Evolutionary conservation across 1,284 basidiomycete species (phyloP), one percentile per base, ranked within the genome.

Genomic region (Lentinula novae-zelandiae): DNA sequence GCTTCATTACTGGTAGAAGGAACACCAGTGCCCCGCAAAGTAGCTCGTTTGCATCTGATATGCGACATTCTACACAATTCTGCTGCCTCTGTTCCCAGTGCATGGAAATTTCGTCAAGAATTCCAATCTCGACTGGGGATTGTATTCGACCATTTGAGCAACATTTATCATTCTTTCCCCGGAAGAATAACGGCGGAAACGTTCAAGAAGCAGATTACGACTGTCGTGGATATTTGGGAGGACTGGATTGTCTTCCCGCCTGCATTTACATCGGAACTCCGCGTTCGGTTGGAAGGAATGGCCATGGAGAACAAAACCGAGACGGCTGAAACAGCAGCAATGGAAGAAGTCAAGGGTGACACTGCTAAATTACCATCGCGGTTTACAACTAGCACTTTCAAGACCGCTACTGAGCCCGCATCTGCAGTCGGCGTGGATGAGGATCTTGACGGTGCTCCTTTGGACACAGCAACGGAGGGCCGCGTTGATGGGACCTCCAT

Each of bases 21-120:
- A 15, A 99, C 97, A 0, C 90, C 97, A 0, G 90, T 99, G 10
- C 96, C 97, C 40, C 87, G 96, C 65, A 99, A 99, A 73, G 85
- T 99, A 53, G 94, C 97, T 5, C 87, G 97, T 7, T 84, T 99
- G 31, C 90, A 98, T 75, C 84, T 98, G 52, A 92, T 99, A 58
- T 98, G 95, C 68, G 97, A 99, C 70, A 97, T 99, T 64, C 82
- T 99, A 33, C 95, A 98, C 77, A 99, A 99, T 72, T 95, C 93
- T 2, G 95, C 94, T 42, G 90, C 89, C 4, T 79, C 93, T 3
- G 82, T 95, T 8, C 89, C 92, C 1, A 92, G 90, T 72, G 93
- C 93, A 15, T 98, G 95, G 95, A 93, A 93, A 71, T 98, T 93
- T 74, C 87, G 96, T 38, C 87, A 92, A 63, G 91, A 95, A 65